Evolutionary conservation across 2,329 filamentous ascomycete genomes (phyloP), one percentile per base, ranked within the genome.

Genomic region (Xylaria sp.): DNA sequence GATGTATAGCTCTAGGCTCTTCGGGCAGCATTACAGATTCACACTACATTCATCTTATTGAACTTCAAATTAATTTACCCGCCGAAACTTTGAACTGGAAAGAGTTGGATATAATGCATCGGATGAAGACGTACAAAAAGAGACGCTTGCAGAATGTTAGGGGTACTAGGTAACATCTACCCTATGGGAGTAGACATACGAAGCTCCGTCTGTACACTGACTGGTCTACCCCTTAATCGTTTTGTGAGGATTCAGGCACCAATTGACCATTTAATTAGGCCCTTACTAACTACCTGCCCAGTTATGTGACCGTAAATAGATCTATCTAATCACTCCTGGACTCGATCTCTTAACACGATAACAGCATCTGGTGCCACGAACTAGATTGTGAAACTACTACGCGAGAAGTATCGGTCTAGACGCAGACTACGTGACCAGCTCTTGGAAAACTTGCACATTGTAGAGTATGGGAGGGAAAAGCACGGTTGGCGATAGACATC

Each of bases 391-490:
- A 1, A 25, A 18, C 12, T n/a, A 10, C 6, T 2, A 58, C 15
- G 41, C 5, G 25, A 58, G 23, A 28, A 7, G 6, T 12, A 18
- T 18, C 12, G 8, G 7, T 46, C 15, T 46, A 46, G 23, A 58
- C 6, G 8, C 15, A 10, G 28, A 32, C 23, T 46, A 4, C 4
- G 5, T 34, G 34, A 64, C 28, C 6, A 51, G 54, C 25, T 51
- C 18, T 59, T 20, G 15, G 28, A 28, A 39, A 34, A n/a, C 37
- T 23, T 25, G 37, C 41, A 37, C 52, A 25, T 34, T 56, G 32
- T 44, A 23, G n/a, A 6, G 48, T 25, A 32, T 44, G 39, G 25
- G 18, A 46, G 34, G 55, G 55, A 64, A 28, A 20, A 68, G 60
- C 28, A 20, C 60, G 20, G 20, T 50, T 37, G 32, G 39, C 41